Evolutionary conservation across 108 stramenopile genomes (phyloP), one percentile per base, ranked within the genome.

Genomic region (Cyclotella choctawhatcheeana): DNA sequence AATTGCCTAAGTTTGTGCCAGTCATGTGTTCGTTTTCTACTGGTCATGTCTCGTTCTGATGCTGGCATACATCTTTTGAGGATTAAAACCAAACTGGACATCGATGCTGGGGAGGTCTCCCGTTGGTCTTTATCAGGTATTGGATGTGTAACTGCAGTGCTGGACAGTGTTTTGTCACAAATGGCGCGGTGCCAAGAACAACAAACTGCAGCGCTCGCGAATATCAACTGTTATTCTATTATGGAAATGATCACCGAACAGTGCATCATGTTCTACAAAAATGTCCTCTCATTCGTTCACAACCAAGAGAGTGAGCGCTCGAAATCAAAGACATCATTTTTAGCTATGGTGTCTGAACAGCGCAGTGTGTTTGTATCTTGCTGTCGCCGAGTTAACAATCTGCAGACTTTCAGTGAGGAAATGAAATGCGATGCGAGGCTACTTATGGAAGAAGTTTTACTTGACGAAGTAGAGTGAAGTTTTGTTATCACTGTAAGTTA

Each of bases 61-160:
- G 71, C 67, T 67, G 79, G 79, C 22, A 48, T 80, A 33, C 71
- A 54, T 20, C 52, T 73, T 47, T 25, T 73, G 18, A 65, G 79
- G 2, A 40, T 63, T 18, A 71, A 80, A 50, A 72, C 71, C 32
- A 72, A 58, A 32, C 52, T 80, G 25, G 71, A 72, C 30, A 62
- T 64, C 17, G 67, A 54, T 8, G 17, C 26, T 6, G 71, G 53
- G 3, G 55, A 44, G 25, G 47, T 27, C 1, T 73, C 65, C 47
- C 69, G 70, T 47, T 80, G 79, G 79, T 80, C 79, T 14, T 64
- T 47, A 32, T 80, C 79, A 25, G 52, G 71, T 13, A 80, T 80
- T 30, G 54, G 55, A 21, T 73, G 66, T 32, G 50, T 80, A 65
- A 65, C 51, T 55, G 30, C 56, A 30, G 18, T 80, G 14, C 65